phyloP scores from a whole-genome alignment of 2,329 filamentous ascomycete species.

The Zalaria sp. region DNA sequence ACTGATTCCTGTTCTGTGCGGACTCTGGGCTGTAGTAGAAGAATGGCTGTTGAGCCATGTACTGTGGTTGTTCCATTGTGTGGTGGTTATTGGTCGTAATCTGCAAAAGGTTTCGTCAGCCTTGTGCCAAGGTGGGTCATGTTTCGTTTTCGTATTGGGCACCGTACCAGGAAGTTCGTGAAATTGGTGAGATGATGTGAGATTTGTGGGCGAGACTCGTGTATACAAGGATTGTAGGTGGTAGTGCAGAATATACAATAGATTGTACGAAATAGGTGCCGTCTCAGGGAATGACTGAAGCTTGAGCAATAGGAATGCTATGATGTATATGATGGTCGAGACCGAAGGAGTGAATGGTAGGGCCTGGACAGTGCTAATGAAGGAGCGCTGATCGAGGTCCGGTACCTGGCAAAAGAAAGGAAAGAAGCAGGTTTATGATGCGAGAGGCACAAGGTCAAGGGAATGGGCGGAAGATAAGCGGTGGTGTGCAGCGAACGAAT shows the following conservation, averaged over 20 bases:
- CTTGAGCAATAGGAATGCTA: neutral
- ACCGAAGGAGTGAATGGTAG: neutral
- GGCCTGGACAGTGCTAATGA: neutral
- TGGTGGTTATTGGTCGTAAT: neutral
- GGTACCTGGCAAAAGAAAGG: slow-evolving; percentile 4
- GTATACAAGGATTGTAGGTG: no score
- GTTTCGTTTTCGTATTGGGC: no score
- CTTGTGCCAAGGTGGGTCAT: neutral
- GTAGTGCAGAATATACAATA: no score
- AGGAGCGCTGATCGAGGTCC: slow-evolving; percentile 6
- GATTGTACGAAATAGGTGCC: no score
- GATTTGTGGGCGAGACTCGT: no score
- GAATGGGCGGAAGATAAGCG: slow-evolving; percentile 8
- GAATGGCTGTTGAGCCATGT: slow-evolving; percentile 44
- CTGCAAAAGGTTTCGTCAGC: neutral
- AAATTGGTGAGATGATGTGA: no score
- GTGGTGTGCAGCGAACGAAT: slow-evolving; percentile 6
- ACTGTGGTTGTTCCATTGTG: slow-evolving; percentile 18
- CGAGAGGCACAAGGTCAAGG: slow-evolving; percentile 7
- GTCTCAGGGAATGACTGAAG: neutral
- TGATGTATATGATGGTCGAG: no score
- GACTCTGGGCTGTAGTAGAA: slow-evolving; percentile 78
- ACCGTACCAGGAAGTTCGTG: no score
- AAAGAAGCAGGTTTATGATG: slow-evolving; percentile 1
- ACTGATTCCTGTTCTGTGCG: slow-evolving; percentile 56